A percentile compares a stretch with the other conserved stretches of the same genome.
Evolutionary conservation across 495 filamentous ascomycete genomes (phyloP).

Genomic region (Hyaloscypha variabilis): DNA sequence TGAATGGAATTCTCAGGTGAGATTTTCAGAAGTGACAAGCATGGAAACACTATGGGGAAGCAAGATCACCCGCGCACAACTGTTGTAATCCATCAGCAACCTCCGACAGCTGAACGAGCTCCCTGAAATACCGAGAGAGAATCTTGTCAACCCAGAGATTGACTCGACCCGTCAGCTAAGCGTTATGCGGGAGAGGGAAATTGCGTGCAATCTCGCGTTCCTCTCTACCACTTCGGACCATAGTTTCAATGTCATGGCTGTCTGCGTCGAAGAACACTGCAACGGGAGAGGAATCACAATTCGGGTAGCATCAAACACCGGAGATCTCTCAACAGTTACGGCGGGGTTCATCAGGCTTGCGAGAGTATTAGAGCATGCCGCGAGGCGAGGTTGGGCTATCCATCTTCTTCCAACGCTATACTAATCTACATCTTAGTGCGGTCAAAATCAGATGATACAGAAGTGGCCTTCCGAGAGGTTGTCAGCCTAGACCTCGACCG

Average conservation of each 20-base stretch:
- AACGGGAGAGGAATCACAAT: constrained; percentile 30
- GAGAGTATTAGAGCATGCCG: constrained; percentile 1
- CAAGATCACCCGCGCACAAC: constrained; percentile 18
- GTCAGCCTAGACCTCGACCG: constrained; percentile 1
- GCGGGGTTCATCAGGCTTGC: background rate
- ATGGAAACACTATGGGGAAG: constrained; percentile 19
- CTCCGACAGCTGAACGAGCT: constrained; percentile 17
- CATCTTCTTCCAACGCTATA: constrained; percentile 1
- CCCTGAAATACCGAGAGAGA: constrained; percentile 20
- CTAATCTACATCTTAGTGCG: constrained; percentile 1
- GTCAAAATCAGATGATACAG: constrained; percentile 1
- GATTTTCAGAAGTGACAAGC: background rate
- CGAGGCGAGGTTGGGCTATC: background rate
- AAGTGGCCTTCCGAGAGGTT: constrained; percentile 2
- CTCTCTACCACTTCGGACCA: constrained; percentile 32
- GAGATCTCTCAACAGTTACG: constrained; percentile 6
- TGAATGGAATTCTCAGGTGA: background rate
- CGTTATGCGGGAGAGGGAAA: constrained; percentile 21
- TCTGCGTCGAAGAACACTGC: constrained; percentile 37
- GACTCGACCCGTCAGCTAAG: constrained; percentile 15
- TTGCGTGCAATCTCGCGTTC: constrained; percentile 31
- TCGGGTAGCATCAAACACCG: constrained; percentile 32
- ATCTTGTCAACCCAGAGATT: background rate
- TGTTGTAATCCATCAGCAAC: constrained; percentile 15
- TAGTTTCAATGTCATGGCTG: constrained; percentile 32